phyloP scores from a whole-genome alignment of 1,284 basidiomycete species.

The Trametes sp. region DNA sequence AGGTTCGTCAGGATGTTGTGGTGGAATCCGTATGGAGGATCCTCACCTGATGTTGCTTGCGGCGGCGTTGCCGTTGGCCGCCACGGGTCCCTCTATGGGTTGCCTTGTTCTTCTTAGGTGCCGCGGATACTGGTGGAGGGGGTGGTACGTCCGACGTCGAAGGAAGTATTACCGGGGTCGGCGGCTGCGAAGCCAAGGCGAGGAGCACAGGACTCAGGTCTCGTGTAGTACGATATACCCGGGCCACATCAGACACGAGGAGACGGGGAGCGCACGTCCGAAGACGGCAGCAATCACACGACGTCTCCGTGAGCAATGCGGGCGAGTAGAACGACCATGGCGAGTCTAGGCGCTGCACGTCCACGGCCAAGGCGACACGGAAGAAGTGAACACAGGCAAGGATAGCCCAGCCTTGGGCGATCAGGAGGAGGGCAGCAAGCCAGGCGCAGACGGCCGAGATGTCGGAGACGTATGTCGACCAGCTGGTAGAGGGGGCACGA shows the following conservation, averaged over 20 bases:
- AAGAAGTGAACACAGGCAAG: constrained; percentile 1
- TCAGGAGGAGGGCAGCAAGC: background rate
- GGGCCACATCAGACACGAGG: background rate
- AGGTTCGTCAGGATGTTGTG: no score
- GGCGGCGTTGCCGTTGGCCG: no score
- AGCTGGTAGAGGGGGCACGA: background rate
- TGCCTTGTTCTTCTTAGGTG: no score
- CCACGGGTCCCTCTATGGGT: no score
- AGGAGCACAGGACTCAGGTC: background rate
- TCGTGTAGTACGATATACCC: no score
- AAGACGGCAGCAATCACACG: background rate
- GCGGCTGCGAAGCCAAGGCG: no score
- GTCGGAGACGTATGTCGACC: background rate
- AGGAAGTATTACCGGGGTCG: no score
- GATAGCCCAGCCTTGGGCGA: background rate
- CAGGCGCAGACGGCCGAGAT: background rate
- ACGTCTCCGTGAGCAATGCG: constrained; percentile 9
- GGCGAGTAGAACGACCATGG: constrained; percentile 9
- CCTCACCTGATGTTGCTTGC: no score
- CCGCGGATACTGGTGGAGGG: no score
- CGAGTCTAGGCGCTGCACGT: constrained; percentile 11
- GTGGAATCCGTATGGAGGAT: no score
- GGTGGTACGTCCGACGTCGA: no score
- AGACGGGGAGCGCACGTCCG: constrained; percentile 1
- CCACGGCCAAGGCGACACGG: background rate